These are phyloP conservation scores for Nicotiana tabacum DNA, from an alignment of 257 asterid species.

Conservation along the genomic window DNA sequence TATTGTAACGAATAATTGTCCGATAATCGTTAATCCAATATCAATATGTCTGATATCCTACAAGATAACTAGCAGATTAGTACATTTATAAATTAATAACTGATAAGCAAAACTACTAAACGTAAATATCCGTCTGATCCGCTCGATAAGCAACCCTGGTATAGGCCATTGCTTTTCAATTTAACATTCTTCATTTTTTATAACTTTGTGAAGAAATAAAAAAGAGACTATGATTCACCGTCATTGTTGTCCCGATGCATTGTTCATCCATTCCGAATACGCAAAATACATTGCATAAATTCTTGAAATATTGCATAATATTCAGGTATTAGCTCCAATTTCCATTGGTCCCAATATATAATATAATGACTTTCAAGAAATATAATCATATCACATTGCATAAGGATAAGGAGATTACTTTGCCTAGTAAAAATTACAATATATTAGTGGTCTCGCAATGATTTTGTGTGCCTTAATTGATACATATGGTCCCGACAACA, in stretches of 20 bases:
- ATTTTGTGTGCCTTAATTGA: neutral
- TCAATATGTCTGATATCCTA: too few species aligned
- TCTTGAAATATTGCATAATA: neutral
- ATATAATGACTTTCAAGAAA: neutral
- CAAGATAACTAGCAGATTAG: too few species aligned
- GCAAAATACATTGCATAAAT: neutral
- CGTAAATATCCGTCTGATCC: too few species aligned
- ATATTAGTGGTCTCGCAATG: neutral
- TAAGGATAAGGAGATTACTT: neutral
- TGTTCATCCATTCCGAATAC: neutral
- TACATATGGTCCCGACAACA: conserved; percentile 3
- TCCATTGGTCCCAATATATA: neutral
- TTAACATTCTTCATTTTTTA: neutral
- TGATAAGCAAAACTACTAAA: too few species aligned
- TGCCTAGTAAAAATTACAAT: neutral
- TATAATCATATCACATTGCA: neutral
- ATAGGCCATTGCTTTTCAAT: neutral
- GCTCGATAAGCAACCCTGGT: too few species aligned
- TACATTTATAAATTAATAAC: too few species aligned
- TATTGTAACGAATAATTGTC: too few species aligned
- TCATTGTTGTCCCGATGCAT: neutral
- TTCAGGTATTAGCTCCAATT: neutral
- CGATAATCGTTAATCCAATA: too few species aligned
- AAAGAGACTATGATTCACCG: neutral
- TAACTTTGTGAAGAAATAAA: neutral